Base-by-base conservation (phyloP, 2,329 filamentous ascomycete genomes). In the Xylariaceae sp. region DNA sequence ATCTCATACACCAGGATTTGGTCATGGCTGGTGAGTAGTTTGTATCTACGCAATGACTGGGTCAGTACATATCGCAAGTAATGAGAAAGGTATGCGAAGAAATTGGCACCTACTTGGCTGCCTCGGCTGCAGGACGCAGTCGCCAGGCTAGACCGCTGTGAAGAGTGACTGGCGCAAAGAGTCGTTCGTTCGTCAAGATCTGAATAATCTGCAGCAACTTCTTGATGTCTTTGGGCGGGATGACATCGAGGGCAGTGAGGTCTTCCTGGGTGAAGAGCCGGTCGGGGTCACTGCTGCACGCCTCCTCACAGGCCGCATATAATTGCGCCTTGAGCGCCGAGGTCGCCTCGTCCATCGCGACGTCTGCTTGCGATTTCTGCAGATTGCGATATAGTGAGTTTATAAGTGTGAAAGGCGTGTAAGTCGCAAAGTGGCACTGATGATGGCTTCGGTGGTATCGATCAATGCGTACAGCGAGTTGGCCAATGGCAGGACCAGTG, bases 1-100 rank as follows among this genome's bases (percentile, higher is more conserved):
- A 90, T 84, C 65, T 87, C 85, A 80, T 95, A 97, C 30, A 97
- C 88, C 71, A 96, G 82, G 70, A 86, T 84, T 75, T 88, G 83
- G 67, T 97, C 93, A 69, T 93, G 85, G 61, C 84, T 83, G 51
- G 78, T 75, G 63, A 85, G 81, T 61, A 78, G 77, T 65, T 81
- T 82, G 73, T 85, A 86, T 67, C 83, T 86, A 63, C 53, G 18
- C 5, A 8, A 8, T 3, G n/a, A 9, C 34, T 51, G n/a, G 35
- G 51, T 48, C 37, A 62, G 52, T 37, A 51, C 23, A 17, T 18
- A 35, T 37, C 13, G 13, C 42, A 45, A 45, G 8, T 9, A 42
- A 13, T 9, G 37, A 8, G 1, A 18, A 8, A 34, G 18, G 18
- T 51, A 49, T 48, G 51, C 53, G 30, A 37, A 53, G 54, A 61